Conservation (phyloP, 495 filamentous ascomycete genomes). For the Lasiosphaeria hispida region DNA sequence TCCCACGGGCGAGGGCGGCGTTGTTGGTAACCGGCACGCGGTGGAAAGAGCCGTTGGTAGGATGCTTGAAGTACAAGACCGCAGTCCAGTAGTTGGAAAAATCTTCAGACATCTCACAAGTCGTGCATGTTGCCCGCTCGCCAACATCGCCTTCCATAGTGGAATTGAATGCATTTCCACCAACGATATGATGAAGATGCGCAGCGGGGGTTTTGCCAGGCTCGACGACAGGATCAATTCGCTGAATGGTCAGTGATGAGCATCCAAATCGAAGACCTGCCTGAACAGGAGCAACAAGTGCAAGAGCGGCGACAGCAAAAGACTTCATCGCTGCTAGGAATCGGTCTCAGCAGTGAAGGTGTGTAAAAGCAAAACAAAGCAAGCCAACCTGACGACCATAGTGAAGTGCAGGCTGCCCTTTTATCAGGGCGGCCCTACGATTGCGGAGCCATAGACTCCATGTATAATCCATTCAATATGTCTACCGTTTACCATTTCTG, state of each 20-base stretch:
- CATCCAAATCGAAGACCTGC: constrained; percentile 45
- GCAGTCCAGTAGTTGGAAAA: constrained; percentile 41
- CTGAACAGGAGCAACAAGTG: constrained; percentile 34
- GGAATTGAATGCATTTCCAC: constrained; percentile 48
- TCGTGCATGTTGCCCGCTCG: constrained; percentile 29
- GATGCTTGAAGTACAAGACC: constrained; percentile 44
- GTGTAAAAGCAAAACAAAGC: no score
- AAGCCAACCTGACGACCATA: no score
- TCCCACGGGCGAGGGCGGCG: constrained; percentile 35
- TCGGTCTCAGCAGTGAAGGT: no score
- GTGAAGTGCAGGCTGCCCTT: no score
- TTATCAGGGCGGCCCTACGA: no score
- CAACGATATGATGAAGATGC: constrained; percentile 45
- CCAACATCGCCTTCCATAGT: constrained; percentile 42
- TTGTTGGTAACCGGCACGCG: constrained; percentile 38
- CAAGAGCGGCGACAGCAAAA: constrained; percentile 29
- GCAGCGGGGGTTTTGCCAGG: constrained; percentile 33
- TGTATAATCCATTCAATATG: no score
- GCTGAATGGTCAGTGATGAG: constrained; percentile 38
- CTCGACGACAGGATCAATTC: constrained; percentile 39
- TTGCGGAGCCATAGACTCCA: no score
- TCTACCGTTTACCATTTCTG: no score
- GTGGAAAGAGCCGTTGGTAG: constrained; percentile 44
- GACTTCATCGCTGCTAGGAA: constrained; percentile 42
- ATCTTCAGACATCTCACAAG: constrained; percentile 19